Evolutionary conservation across 352 stramenopile genomes (phyloP), one percentile per base, ranked within the genome.

Genomic region (Phytophthora sansomeana): DNA sequence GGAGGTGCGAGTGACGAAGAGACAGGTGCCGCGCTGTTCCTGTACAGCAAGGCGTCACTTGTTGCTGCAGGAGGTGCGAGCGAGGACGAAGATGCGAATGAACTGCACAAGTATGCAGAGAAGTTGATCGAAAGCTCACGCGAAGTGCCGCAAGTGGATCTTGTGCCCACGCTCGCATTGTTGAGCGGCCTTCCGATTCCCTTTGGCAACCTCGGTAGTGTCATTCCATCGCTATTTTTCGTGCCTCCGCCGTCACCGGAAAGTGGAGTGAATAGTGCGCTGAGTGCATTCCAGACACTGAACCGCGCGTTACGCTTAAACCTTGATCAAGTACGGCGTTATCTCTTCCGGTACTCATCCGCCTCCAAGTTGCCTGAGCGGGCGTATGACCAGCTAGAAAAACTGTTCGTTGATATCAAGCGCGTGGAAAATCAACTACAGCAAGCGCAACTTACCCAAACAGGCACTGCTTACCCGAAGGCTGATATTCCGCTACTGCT

Each of bases 1-100:
- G 97, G 97, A n/a, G 97, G 97, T 26, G 97, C 96, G 33, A 98
- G 82, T 24, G 83, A 97, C 38, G 94, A 99, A 30, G 97, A 99
- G 74, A 97, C 93, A 0, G 95, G 95, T 41, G 97, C 97, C 14
- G 97, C 94, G 19, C 76, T 99, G 4, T 98, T 99, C 69, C 79
- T 97, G 1, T 98, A 97, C 60, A 91, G 82, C 63, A 87, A 82
- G 42, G 51, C 74, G 21, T 54, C 69, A 19, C 63, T 91, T 21
- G 60, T 85, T 26, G 58, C 53, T 24, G 43, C 39, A 11, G 57
- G 42, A 32, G 26, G 26, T 38, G 42, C 9, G 13, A 17, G 29
- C 16, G 52, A 62, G 17, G 39, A 44, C 24, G 47, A 63, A 5
- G 38, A 67, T 10, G 41, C 21, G 1, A 49, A 41, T n/a, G 57